Evolutionary conservation across 768 basidiomycete species (phyloP), one percentile per base, ranked within the genome.

Genomic region (Xerocomellus intermedius): DNA sequence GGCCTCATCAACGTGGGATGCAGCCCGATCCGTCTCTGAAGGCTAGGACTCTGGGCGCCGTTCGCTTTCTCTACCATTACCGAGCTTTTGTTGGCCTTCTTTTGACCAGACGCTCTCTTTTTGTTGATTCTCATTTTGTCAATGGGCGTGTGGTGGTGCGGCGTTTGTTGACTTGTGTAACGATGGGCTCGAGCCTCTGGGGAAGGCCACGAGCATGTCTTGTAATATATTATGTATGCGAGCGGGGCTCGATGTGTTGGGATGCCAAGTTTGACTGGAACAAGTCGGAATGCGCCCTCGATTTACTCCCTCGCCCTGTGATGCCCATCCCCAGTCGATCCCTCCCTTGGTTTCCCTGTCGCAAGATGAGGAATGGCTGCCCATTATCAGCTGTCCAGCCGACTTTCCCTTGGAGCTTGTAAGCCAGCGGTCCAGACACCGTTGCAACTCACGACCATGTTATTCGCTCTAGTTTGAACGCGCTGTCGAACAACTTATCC

Each of bases 401-500:
- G 66, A 71, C 55, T 82, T 79, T 64, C 65, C 79, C 1, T 50
- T 69, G 30, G 72, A 77, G 32, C 59, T 82, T 43, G 81, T 82
- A 57, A 65, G 78, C 54, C 14, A 8, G 8, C 28, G 10, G 32
- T 36, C 6, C 24, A 7, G 19, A 37, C 38, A 16, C 17, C 4
- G 9, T 17, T 8, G 12, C 8, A 42, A 8, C n/a, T 44, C 26
- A 46, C 39, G 14, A 36, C n/a, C 10, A 21, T 26, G 17, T 22
- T 16, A 12, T 30, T 24, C 3, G 2, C 35, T 45, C 17, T 58
- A 94, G 91, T 97, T 97, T 65, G 82, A 88, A 59, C 65, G 69
- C 1, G 90, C 89, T 0, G 69, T 88, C 32, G 81, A 79, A 24
- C 87, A 91, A 58, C 75, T 96, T 17, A 76, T 94, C 8, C 81